Evolutionary conservation across 495 filamentous ascomycete genomes (phyloP), one percentile per base, ranked within the genome.

Genomic region (Aspergillus homomorphus): DNA sequence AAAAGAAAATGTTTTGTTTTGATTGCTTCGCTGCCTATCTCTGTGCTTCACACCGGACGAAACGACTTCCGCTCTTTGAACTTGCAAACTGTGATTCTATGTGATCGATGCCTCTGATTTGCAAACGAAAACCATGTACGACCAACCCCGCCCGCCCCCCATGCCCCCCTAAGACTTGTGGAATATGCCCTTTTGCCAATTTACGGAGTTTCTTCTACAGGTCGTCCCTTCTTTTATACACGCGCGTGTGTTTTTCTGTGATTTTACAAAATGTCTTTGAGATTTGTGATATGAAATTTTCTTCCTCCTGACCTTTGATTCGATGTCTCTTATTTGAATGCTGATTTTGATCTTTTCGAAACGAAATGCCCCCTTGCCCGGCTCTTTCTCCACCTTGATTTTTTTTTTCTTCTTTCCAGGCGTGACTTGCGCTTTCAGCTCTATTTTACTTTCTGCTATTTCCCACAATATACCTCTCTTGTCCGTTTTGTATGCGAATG

Each of bases 211-310:
- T 51, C 28, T 20, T 58, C 54, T 64, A 57, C 61, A 66, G 60
- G 64, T 56, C 60, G 55, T 66, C 55, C 57, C 42, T 63, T 62
- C 63, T 51, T 62, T 65, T 52, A 42, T n/a, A 15, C 52, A 57
- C 53, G 16, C 28, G 44, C 19, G 8, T 38, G 15, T 24, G 54
- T 24, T 22, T 53, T 53, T 19, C 23, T 53, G 23, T 53, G 4
- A 12, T 6, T 38, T 38, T 38, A 2, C 7, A 38, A 38, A 38
- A 5, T 5, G 2, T 2, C 33, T 38, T 38, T 38, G 33, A 38
- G 33, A 38, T 44, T 49, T 53, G 33, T 50, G 26, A 23, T 45
- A 14, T 55, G 16, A 22, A 19, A 45, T 44, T 45, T 51, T 43
- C 22, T 23, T 9, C 22, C 9, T 53, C 18, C n/a, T n/a, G 26